Evolutionary conservation across 106 monocot genomes (phyloP), one percentile per base, ranked within the genome.

Genomic region (Apostasia shenzhenica): DNA sequence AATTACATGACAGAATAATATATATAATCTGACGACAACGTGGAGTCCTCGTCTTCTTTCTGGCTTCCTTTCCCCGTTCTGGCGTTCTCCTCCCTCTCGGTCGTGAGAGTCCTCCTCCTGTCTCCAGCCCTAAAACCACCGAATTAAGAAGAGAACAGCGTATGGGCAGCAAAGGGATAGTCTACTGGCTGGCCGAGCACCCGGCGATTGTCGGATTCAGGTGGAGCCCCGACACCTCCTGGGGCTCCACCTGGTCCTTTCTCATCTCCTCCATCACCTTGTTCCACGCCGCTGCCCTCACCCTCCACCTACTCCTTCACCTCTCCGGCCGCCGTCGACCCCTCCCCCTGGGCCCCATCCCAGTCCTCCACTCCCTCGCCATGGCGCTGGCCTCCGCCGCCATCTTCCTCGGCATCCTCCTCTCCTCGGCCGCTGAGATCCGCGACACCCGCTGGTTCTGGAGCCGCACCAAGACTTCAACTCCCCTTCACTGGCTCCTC

Each of bases 151-250:
- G 14, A 2, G n/a, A 45, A 7, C 8, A 0, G 10, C 4, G 3
- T 2, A 65, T 65, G 65, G 65, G 46, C 61, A 45, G 42, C 38
- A 51, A 70, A 26, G 73, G 59, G 10, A 73, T 91, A 8, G 62
- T 65, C 8, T 92, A 89, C 71, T 92, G 84, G 82, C 61, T 97
- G 45, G 75, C 97, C 44, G 86, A 92, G 70, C 92, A 92, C 64
- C 97, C 97, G 53, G n/a, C 86, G 8, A 92, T 97, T 70, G 89
- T 97, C 4, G 84, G 82, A 4, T 97, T 97, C 85, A 86, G 97
- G 40, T 97, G 97, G 97, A 83, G 86, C 74, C 76, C 78, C 78
- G 78, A 86, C 56, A 61, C 77, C 2, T 81, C 80, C 1, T 92
- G 82, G 79, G 86, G 86, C 59, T 82, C 92, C 8, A 97, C 97